Conservation (phyloP, 345 rosid genomes). For the Euphorbia lathyris region DNA sequence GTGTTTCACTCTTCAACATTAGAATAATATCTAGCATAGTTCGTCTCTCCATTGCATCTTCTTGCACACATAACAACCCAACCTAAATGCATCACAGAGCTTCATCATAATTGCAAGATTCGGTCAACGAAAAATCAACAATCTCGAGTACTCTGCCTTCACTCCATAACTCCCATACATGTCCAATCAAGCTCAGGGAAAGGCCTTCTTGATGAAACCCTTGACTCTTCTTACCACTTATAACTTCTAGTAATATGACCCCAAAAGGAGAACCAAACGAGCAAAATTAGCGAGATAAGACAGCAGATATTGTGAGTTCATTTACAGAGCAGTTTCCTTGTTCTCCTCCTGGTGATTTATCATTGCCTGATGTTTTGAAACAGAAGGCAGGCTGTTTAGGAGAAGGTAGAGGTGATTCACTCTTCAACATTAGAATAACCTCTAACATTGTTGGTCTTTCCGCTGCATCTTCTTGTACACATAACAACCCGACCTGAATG, state of each 20-base stretch:
- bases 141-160: constrained; percentile 16
- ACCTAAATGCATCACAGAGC: constrained; percentile 3
- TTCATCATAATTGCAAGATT: background rate
- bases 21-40: constrained; percentile 5
- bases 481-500: constrained; percentile 18
- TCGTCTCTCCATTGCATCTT: constrained; percentile 5
- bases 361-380: background rate
- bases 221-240: too few relatives aligned
- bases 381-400: constrained; percentile 18
- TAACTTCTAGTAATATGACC: constrained; percentile 18
- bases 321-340: background rate
- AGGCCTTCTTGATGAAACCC: background rate
- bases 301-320: background rate
- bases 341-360: background rate
- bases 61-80: constrained; percentile 14
- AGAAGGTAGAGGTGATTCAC: background rate
- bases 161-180: constrained; percentile 20
- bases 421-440: constrained; percentile 10
- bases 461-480: constrained; percentile 11
- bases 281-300: background rate
- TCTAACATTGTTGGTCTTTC: constrained; percentile 12
- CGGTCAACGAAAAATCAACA: constrained; percentile 8
- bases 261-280: constrained; percentile 2
- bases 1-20: background rate
- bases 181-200: constrained; percentile 10